Conservation (phyloP, 1,284 basidiomycete genomes). For the Phellopilus nigrolimitatus region DNA sequence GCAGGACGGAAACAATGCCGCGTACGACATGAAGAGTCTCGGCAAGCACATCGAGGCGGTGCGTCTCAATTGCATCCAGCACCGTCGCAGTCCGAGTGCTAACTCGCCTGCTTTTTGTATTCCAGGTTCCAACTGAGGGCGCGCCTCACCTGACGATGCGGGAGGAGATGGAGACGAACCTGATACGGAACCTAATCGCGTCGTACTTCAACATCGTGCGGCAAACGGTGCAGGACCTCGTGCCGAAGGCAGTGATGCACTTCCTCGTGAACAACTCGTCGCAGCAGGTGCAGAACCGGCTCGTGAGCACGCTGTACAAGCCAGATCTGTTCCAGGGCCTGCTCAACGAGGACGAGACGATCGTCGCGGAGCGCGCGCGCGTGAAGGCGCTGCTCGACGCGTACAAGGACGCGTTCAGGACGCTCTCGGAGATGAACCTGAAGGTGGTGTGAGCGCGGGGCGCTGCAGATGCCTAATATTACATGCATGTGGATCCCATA, state of each 20-base stretch:
- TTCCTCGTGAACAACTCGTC: constrained; percentile 95
- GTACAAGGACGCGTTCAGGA: constrained; percentile 96
- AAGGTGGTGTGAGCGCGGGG: constrained; percentile 47
- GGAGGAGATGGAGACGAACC: constrained; percentile 94
- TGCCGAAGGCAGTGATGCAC: constrained; percentile 97
- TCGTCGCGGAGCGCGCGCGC: constrained; percentile 89
- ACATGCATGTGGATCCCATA: neutral
- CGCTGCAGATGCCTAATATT: neutral
- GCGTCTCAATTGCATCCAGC: constrained; percentile 33
- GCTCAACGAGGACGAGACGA: constrained; percentile 92
- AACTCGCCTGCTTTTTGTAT: constrained; percentile 7
- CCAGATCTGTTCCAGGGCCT: constrained; percentile 89
- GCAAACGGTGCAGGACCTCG: constrained; percentile 93
- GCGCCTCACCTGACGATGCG: constrained; percentile 59
- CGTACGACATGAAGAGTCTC: constrained; percentile 98
- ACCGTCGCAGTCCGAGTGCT: no score
- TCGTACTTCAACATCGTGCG: constrained; percentile 97
- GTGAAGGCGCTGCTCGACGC: constrained; percentile 95
- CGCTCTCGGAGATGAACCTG: constrained; percentile 70
- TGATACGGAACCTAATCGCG: constrained; percentile 92
- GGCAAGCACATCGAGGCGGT: constrained; percentile 94
- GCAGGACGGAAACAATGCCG: constrained; percentile 78
- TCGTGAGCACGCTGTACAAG: constrained; percentile 92
- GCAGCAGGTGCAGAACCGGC: constrained; percentile 92
- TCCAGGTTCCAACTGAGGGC: constrained; percentile 56